Conservation (phyloP, 768 basidiomycete species). For the Neoboletus magnificus region DNA sequence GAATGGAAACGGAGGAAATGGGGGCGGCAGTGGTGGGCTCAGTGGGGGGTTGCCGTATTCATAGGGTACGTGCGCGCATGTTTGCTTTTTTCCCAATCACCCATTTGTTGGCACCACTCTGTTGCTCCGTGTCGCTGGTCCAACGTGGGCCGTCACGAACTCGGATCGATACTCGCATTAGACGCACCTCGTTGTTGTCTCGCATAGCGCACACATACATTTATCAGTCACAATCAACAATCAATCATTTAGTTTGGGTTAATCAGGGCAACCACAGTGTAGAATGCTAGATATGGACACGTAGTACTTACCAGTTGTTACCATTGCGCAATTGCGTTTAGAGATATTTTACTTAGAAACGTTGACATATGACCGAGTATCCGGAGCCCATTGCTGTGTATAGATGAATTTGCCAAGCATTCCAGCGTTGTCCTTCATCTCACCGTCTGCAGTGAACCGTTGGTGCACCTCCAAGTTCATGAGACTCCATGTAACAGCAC, state of each 20-base stretch:
- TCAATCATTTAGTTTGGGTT: slow-evolving; percentile 15
- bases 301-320: not conserved
- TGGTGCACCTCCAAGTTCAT: no score
- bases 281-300: slow-evolving; percentile 14
- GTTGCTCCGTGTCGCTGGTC: not conserved
- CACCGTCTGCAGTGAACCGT: no score
- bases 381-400: no score
- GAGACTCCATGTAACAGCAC: no score
- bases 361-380: not conserved
- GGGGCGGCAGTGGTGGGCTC: slow-evolving; percentile 7
- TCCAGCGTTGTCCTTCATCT: no score
- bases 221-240: slow-evolving; percentile 16
- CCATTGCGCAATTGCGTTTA: not conserved
- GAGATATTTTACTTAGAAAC: not conserved
- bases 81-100: not conserved
- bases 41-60: slow-evolving; percentile 31
- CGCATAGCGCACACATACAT: slow-evolving; percentile 19
- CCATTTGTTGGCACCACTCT: not conserved
- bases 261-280: slow-evolving; percentile 1
- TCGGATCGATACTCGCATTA: slow-evolving; percentile 4
- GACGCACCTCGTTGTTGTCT: slow-evolving; percentile 8
- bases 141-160: not conserved
- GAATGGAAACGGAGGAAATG: slow-evolving; percentile 3
- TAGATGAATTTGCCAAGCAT: no score
- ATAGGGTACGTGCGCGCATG: slow-evolving; percentile 10